Base-by-base conservation (phyloP, 306 rosid genomes). In the Crataegus laevigata region DNA sequence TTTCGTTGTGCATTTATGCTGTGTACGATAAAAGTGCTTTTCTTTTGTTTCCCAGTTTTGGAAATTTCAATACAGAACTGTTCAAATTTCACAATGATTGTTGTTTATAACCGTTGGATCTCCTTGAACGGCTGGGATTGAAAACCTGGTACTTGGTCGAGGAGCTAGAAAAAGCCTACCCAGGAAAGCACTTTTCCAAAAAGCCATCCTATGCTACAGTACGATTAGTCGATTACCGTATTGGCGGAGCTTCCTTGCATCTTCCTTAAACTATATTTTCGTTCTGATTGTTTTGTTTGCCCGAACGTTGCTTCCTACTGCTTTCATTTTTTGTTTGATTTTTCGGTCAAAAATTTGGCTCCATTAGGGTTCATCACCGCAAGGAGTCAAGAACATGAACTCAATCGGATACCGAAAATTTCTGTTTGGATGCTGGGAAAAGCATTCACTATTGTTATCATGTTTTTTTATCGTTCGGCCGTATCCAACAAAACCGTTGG, bases 181-280 rank as follows among this genome's bases (percentile, higher is more conserved):
- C 17, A 24, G 12, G 63, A 58, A 22, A n/a, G 63, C 30, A 58
- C 17, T 10, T 24, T 58, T 58, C 63, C 30, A 11, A 24, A 5
- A 58, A 24, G 63, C 63, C 29, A 11, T 57, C 26, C 29, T 19
- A 22, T 22, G 4, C 29, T 6, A 22, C 21, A 5, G 54, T 50
- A 50, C 8, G 21, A 17, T 50, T 17, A 50, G 4, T 9, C 54
- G 21, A 50, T 50, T 5, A 17, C 21, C 3, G 68, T 8, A 63
- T 30, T 3, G 42, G 76, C 26, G 67, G 57, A 59, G 68, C 57
- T 73, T 73, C 77, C 45, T 42, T 43, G 77, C 77, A 73, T 26
- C 77, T 73, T 61, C 77, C 69, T 28, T 1, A 2, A 4, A 24
- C 28, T 12, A 17, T 26, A 21, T 25, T 25, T 25, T 36, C 21